Evolutionary conservation across 345 rosid genomes (phyloP), one percentile per base, ranked within the genome.

Genomic region (Rubroshorea leprosula): DNA sequence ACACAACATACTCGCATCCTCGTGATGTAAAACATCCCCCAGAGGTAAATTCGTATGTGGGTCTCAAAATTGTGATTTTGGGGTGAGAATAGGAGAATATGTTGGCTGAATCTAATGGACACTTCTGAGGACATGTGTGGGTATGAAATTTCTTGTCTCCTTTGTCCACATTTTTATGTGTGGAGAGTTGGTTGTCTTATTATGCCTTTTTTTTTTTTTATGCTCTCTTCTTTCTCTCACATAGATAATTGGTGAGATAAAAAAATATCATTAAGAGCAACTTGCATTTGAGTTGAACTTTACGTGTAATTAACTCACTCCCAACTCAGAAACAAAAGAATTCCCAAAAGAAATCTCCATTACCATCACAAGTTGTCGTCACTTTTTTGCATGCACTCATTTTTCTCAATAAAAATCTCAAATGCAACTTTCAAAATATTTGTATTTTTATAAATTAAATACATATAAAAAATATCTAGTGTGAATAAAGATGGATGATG

Each of bases 241-340:
- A 6, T 35, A 6, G 41, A 35, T 35, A 3, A 35, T 35, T n/a
- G n/a, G 12, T 10, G 12, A 35, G 4, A 27, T 27, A 27, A 27
- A 27, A 2, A 35, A 35, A 35, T 35, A 35, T 35, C 12, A 17
- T 15, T 5, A 45, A 45, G 12, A 45, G 49, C n/a, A 45, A 45
- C 49, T 47, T 51, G 23, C 23, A 49, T 17, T 60, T 53, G 23
- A 44, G 24, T 16, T 35, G 18, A 57, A 47, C 78, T 68, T 72
- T 71, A 23, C 57, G 51, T 65, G 63, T 6, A 3, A 48, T 5
- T 49, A 24, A 67, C 65, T 60, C 65, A 16, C 35, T 12, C 23
- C 55, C 57, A 60, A 38, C 46, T 55, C 65, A 54, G 26, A n/a
- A 16, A 11, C 18, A 14, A 45, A 6, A 11, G 19, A 48, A 35